Conservation (phyloP, 768 basidiomycete genomes). For the Coprinellus micaceus region DNA sequence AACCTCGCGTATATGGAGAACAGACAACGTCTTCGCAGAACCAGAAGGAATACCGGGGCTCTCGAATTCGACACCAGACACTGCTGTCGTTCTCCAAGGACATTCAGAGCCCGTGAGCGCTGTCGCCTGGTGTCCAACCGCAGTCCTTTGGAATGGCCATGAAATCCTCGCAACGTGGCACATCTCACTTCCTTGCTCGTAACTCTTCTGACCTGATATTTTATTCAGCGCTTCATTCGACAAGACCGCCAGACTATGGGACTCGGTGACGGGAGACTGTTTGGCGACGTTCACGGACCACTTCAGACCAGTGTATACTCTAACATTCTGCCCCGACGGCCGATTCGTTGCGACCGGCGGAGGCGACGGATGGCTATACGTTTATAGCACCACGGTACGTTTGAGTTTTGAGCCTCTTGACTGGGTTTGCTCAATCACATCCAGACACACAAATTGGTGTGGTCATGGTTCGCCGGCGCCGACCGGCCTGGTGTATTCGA, state of each 20-base stretch:
- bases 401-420: background rate
- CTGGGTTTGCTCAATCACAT: slow-evolving; percentile 7
- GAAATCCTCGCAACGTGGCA: slow-evolving; percentile 59
- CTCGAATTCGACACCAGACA: slow-evolving; percentile 30
- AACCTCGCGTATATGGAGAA: slow-evolving; percentile 74
- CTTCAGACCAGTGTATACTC: slow-evolving; percentile 64
- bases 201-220: slow-evolving; percentile 32
- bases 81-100: slow-evolving; percentile 50
- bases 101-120: slow-evolving; percentile 64
- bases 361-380: slow-evolving; percentile 70
- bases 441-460: slow-evolving; percentile 46
- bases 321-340: slow-evolving; percentile 75
- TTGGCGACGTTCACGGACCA: slow-evolving; percentile 70
- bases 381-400: slow-evolving; percentile 67
- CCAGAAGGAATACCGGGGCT: slow-evolving; percentile 42
- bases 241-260: slow-evolving; percentile 77
- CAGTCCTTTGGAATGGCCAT: slow-evolving; percentile 35
- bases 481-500: slow-evolving; percentile 70
- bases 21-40: slow-evolving; percentile 38
- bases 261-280: slow-evolving; percentile 73
- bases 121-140: slow-evolving; percentile 65
- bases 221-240: slow-evolving; percentile 62
- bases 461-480: slow-evolving; percentile 60
- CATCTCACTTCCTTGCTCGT: slow-evolving; percentile 35
- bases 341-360: slow-evolving; percentile 71